Percentiles rank a stretch among this genome's conserved stretches.
Evolutionary conservation across 352 stramenopile genomes (phyloP).

Genomic region (Achlya hypogyna): DNA sequence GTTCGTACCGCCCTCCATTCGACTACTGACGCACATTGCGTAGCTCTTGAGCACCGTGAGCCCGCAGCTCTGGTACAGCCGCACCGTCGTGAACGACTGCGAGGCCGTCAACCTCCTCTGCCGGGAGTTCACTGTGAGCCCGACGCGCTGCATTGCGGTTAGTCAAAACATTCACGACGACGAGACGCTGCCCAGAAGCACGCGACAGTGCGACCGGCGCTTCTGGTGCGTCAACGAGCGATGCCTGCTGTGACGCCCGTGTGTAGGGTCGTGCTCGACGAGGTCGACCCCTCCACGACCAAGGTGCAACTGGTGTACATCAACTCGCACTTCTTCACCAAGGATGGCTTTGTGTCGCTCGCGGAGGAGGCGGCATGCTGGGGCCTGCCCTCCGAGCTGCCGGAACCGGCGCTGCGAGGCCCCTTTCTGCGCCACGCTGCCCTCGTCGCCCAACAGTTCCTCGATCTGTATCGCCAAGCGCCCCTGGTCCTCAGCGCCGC

Average conservation of each 20-base stretch:
- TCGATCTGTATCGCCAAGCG: no score
- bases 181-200: neutral
- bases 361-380: slow-evolving; percentile 2
- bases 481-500: no score
- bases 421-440: no score
- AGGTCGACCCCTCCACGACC: neutral
- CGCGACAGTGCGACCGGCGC: slow-evolving; percentile 4
- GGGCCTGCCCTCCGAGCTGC: no score
- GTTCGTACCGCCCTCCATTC: neutral
- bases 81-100: neutral
- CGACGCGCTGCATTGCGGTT: neutral
- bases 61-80: neutral
- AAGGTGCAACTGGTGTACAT: slow-evolving; percentile 7
- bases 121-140: neutral
- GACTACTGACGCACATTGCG: neutral
- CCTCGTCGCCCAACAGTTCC: no score
- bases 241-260: neutral
- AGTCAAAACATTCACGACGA: slow-evolving; percentile 17
- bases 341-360: neutral
- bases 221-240: neutral
- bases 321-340: slow-evolving; percentile 3
- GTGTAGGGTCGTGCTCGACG: slow-evolving; percentile 6
- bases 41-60: neutral
- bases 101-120: slow-evolving; percentile 10
- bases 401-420: no score